A percentile compares a stretch with the other conserved stretches of the same genome.
Conservation (phyloP, 2,329 filamentous ascomycete genomes). For the Ceratocystis albifundus region DNA sequence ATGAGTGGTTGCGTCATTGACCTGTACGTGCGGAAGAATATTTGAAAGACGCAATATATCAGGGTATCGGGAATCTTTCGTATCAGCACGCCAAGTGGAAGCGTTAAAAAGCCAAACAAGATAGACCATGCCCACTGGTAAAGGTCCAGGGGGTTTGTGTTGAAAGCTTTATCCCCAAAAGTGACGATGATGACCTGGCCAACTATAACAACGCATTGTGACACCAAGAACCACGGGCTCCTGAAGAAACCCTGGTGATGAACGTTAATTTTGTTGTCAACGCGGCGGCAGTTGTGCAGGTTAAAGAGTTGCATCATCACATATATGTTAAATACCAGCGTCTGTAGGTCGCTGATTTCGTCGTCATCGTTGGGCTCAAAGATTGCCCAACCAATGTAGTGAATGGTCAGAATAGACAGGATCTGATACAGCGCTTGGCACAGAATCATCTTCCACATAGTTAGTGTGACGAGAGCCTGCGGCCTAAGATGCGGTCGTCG, state of each 20-base stretch:
- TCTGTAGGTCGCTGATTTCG: conserved; percentile 38
- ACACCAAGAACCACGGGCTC: conserved; percentile 66
- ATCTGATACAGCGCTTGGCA: conserved; percentile 52
- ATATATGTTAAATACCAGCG: conserved; percentile 57
- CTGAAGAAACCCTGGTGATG: conserved; percentile 59
- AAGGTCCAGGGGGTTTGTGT: conserved; percentile 48
- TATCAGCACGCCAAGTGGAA: conserved; percentile 46
- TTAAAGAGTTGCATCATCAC: conserved; percentile 67
- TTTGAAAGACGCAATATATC: conserved; percentile 28
- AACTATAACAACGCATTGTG: conserved; percentile 54
- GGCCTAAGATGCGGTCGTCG: conserved; percentile 44
- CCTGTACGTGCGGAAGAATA: conserved; percentile 24
- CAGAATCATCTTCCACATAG: conserved; percentile 57
- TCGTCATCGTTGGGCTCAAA: conserved; percentile 34
- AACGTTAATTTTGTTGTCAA: conserved; percentile 64
- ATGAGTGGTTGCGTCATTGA: conserved; percentile 23
- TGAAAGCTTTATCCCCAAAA: conserved; percentile 56
- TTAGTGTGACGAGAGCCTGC: conserved; percentile 59
- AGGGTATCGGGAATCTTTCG: conserved; percentile 34
- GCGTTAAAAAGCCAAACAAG: conserved; percentile 52
- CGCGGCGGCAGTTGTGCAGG: conserved; percentile 52
- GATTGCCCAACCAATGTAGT: conserved; percentile 49
- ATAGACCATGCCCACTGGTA: conserved; percentile 60
- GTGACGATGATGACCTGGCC: conserved; percentile 64
- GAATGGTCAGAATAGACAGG: conserved; percentile 44